phyloP scores from a whole-genome alignment of 495 filamentous ascomycete species.

The Neurospora sp. region DNA sequence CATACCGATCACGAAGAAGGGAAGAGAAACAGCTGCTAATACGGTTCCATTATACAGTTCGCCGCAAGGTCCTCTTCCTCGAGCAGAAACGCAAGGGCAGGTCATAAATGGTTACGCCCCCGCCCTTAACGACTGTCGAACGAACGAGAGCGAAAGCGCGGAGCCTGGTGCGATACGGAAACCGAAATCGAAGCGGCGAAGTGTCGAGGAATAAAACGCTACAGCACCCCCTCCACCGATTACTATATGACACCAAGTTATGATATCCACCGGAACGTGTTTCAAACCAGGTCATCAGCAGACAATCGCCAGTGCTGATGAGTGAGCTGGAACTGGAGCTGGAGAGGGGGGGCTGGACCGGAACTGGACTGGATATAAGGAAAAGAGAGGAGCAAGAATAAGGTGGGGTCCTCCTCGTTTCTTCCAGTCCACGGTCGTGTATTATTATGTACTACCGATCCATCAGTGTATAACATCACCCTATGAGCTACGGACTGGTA shows the following conservation, averaged over 20 bases:
- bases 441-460: conserved; percentile 8
- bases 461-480: conserved; percentile 8
- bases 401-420: background rate
- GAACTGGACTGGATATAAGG: background rate
- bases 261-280: background rate
- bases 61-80: conserved; percentile 83
- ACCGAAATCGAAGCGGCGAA: background rate
- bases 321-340: background rate
- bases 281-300: background rate
- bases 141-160: background rate
- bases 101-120: conserved; percentile 2
- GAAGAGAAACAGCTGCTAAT: background rate
- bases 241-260: background rate
- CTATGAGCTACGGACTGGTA: background rate
- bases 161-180: background rate
- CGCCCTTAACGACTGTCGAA: background rate
- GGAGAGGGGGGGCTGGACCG: background rate
- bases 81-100: conserved; percentile 63
- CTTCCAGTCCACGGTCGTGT: conserved; percentile 1
- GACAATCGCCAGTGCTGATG: background rate
- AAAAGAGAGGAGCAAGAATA: background rate
- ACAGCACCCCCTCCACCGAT: background rate
- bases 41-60: conserved; percentile 36
- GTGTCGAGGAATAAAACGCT: background rate
- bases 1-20: too few species aligned